These are phyloP conservation scores for Serpula lacrymans DNA, from an alignment of 768 basidiomycete species.

Conservation along the genomic window DNA sequence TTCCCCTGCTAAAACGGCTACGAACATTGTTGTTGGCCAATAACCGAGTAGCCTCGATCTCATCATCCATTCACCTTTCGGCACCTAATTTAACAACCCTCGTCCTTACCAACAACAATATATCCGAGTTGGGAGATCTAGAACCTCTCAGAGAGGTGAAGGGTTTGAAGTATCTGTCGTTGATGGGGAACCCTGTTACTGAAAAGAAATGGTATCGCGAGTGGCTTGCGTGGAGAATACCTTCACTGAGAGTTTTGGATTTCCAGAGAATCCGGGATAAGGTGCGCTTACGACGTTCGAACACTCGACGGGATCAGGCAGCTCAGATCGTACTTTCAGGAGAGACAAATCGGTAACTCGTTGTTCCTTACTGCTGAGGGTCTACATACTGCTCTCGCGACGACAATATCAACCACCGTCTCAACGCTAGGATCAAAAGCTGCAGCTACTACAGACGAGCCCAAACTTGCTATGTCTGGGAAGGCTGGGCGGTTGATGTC, in stretches of 20 bases:
- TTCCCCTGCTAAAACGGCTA: constrained; percentile 83
- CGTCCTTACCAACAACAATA: constrained; percentile 79
- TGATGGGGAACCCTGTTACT: constrained; percentile 80
- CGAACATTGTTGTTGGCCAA: constrained; percentile 83
- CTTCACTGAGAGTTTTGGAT: constrained; percentile 87
- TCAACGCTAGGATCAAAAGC: constrained; percentile 64
- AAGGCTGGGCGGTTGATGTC: constrained; percentile 88
- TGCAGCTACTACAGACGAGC: constrained; percentile 71
- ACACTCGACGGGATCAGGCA: constrained; percentile 10
- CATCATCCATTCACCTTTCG: constrained; percentile 77
- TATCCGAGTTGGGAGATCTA: constrained; percentile 79
- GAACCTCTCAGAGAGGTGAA: constrained; percentile 77
- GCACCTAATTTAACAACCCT: constrained; percentile 82
- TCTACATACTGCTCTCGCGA: constrained; percentile 75
- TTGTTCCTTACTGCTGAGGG: constrained; percentile 81
- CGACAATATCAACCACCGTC: constrained; percentile 70
- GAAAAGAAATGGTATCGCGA: constrained; percentile 97
- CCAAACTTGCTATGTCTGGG: constrained; percentile 53
- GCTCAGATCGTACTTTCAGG: constrained; percentile 46
- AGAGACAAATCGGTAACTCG: constrained; percentile 69
- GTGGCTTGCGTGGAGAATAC: constrained; percentile 90
- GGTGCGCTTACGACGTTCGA: constrained; percentile 54
- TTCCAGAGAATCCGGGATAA: constrained; percentile 94
- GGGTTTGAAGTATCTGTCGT: constrained; percentile 68
- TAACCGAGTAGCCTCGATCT: constrained; percentile 84